These are phyloP conservation scores for Thalia dealbata DNA, from an alignment of 176 grass and related monocot species.

Conservation along the genomic window DNA sequence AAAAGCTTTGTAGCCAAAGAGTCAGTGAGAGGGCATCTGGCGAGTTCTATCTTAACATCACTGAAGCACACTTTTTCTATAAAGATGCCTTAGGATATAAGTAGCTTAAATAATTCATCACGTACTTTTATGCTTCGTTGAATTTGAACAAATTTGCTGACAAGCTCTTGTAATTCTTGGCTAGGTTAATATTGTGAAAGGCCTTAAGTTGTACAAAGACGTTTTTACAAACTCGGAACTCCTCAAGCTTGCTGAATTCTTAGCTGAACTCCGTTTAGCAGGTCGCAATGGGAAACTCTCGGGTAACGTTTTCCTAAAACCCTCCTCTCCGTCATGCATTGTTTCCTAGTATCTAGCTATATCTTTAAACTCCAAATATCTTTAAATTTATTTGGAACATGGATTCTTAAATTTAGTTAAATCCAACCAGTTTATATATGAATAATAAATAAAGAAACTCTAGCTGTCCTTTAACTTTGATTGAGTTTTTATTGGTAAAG, in stretches of 20 bases:
- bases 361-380: too few relatives aligned
- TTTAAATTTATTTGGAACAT: too few relatives aligned
- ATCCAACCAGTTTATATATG: too few relatives aligned
- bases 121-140: neutral
- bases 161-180: slow-evolving; percentile 22
- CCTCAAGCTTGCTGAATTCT: slow-evolving; percentile 58
- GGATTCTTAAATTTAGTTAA: too few relatives aligned
- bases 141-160: slow-evolving; percentile 20
- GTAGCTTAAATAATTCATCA: slow-evolving; percentile 7
- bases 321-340: too few relatives aligned
- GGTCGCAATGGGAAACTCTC: slow-evolving; percentile 86
- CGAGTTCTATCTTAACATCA: slow-evolving; percentile 63
- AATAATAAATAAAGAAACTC: too few relatives aligned
- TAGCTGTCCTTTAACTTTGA: too few relatives aligned
- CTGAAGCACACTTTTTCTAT: slow-evolving; percentile 2
- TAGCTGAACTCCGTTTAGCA: slow-evolving; percentile 85
- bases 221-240: slow-evolving; percentile 83
- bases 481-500: too few relatives aligned
- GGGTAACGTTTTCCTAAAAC: slow-evolving; percentile 37
- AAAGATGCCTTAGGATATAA: slow-evolving; percentile 49
- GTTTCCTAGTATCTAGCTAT: too few relatives aligned
- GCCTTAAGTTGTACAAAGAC: slow-evolving; percentile 91
- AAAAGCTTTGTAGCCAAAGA: slow-evolving; percentile 97
- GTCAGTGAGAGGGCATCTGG: slow-evolving; percentile 91
- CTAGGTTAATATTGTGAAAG: slow-evolving; percentile 97